Evolutionary conservation across 148 eudicot species (phyloP).

Genomic region (Rhododendron simsii): DNA sequence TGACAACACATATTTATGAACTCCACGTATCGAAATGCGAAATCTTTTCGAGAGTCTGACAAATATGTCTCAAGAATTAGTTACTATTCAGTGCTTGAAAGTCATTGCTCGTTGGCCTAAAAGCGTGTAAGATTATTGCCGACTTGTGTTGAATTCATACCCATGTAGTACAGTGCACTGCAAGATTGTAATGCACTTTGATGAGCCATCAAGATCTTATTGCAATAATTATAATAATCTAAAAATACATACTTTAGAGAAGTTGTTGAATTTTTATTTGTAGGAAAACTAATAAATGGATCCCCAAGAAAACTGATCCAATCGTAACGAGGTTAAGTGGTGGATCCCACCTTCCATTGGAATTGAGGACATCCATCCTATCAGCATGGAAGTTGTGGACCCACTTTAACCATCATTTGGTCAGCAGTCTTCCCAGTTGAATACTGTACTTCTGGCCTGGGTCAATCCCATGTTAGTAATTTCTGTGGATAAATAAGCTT

Average conservation of each 20-base stretch:
- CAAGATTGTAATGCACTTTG: neutral
- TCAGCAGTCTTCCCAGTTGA: conserved; percentile 5
- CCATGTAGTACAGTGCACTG: neutral
- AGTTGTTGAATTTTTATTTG: no score
- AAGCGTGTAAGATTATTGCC: no score
- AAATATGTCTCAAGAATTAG: neutral
- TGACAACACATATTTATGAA: neutral
- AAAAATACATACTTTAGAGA: no score
- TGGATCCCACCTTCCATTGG: neutral
- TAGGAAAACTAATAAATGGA: no score
- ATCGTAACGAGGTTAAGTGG: neutral
- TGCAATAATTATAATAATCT: no score
- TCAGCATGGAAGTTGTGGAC: neutral
- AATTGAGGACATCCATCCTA: neutral
- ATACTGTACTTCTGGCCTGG: neutral
- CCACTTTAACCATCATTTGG: neutral
- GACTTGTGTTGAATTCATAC: no score
- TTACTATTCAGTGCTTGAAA: neutral
- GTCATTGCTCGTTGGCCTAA: neutral
- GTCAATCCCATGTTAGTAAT: neutral
- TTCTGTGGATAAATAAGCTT: neutral
- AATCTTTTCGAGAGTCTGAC: no score
- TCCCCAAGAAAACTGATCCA: neutral
- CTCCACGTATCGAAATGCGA: neutral
- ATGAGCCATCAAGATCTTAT: neutral